These are phyloP conservation scores for Tieghemostelium lacteum DNA, from an alignment of 78 protist species.

Conservation along the genomic window DNA sequence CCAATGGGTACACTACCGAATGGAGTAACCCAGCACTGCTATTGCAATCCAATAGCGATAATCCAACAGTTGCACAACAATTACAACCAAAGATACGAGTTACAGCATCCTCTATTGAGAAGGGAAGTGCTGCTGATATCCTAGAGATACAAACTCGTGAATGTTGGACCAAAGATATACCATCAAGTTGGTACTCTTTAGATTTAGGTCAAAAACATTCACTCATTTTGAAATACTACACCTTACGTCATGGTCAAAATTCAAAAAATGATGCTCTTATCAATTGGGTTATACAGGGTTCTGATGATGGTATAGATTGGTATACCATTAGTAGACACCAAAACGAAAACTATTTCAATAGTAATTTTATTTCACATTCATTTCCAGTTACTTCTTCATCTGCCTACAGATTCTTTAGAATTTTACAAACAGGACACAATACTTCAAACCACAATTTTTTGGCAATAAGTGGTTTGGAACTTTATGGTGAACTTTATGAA, in stretches of 20 bases:
- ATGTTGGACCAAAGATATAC: slow-evolving; percentile 77
- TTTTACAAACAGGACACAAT: slow-evolving; percentile 76
- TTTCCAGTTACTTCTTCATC: slow-evolving; percentile 40
- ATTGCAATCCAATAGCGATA: neutral
- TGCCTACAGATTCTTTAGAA: slow-evolving; percentile 38
- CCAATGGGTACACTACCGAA: slow-evolving; percentile 3
- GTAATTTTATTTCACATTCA: slow-evolving; percentile 38
- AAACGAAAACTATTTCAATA: slow-evolving; percentile 20
- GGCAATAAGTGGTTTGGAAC: slow-evolving; percentile 62
- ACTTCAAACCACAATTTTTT: slow-evolving; percentile 72
- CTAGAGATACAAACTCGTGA: slow-evolving; percentile 12
- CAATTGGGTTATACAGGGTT: slow-evolving; percentile 81
- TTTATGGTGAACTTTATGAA: slow-evolving; percentile 85
- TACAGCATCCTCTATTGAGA: slow-evolving; percentile 55
- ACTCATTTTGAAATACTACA: slow-evolving; percentile 43
- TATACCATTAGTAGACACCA: slow-evolving; percentile 18
- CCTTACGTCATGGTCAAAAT: slow-evolving; percentile 76
- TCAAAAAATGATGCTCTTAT: slow-evolving; percentile 64
- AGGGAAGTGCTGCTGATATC: slow-evolving; percentile 34
- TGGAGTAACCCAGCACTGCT: slow-evolving; percentile 63
- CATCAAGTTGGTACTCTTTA: slow-evolving; percentile 73
- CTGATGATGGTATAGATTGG: slow-evolving; percentile 63
- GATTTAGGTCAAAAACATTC: slow-evolving; percentile 26
- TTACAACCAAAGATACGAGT: neutral
- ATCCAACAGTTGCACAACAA: neutral